Base-by-base conservation (phyloP, 495 filamentous ascomycete genomes). In the Tetracladium setigerum region DNA sequence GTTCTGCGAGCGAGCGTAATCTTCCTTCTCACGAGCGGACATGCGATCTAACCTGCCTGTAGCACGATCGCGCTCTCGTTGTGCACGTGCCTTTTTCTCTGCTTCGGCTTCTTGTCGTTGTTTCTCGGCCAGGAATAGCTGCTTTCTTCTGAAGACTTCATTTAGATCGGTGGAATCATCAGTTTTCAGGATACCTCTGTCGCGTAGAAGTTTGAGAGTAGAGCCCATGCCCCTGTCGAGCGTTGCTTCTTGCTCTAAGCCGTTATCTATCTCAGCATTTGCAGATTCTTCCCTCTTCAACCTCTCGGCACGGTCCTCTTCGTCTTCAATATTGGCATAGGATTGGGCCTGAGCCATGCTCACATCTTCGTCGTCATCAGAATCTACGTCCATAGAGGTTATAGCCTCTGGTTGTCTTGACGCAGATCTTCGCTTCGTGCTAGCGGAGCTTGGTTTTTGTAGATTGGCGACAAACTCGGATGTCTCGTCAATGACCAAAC, bases 401-500 rank as follows among this genome's bases (percentile, higher is more conserved):
- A 67, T 63, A 7, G 57, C 46, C 18, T 59, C 56, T 8, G 54
- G 41, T 62, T 30, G 58, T 54, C 30, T 54, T 47, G 49, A 65
- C 32, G 41, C 65, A 63, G 44, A 61, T 66, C 62, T 58, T 75
- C 54, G 66, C 48, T 65, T 58, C 57, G 60, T 60, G 70, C 72
- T 27, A n/a, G 80, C 79, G n/a, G 75, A 67, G n/a, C 67, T 68
- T 10, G 74, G 77, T 52, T 80, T 82, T 55, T 83, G 79, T 44
- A 98, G 64, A 53, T 88, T 87, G 15, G 88, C 82, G 19, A 98
- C 87, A 60, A 98, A 98, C 52, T 95, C 89, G 3, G 88, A 85
- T 12, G 91, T 95, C 60, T 97, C 91, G 53, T 96, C 89, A 46
- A 98, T 88, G 12, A 97, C 74, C 10, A 96, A 70, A 24, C 90